Base-by-base conservation (phyloP, 306 rosid genomes). In the Macrotyloma uniflorum region DNA sequence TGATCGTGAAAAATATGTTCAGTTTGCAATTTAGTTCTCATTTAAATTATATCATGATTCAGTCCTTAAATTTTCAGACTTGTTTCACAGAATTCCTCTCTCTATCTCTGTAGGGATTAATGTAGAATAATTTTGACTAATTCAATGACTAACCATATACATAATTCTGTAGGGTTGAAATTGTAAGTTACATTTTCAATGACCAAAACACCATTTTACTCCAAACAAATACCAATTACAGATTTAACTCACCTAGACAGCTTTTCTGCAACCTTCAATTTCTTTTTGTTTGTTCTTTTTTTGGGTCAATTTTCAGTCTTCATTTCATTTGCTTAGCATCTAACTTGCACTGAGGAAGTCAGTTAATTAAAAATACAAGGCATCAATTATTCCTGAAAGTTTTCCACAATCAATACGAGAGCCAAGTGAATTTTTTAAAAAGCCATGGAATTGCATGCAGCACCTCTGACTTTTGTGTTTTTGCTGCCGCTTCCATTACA, bases 401-500 rank as follows among this genome's bases (percentile, higher is more conserved):
- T 20, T 13, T 74, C 70, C 49, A 72, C 19, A 70, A 28, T 59
- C 66, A 61, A 62, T 36, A 72, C 12, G 15, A 71, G 67, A 72
- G 53, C 47, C 70, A 50, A 8, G 3, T 74, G 54, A 74, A 45
- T 22, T 53, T 73, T 53, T 53, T 53, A 42, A 46, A 50, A 20
- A 33, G 16, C 66, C 20, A 11, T 51, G 49, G 50, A 80, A 32
- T 50, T 51, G 42, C 58, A 46, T 66, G 55, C 55, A 28, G 43
- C 38, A 67, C 49, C 63, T 55, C 80, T 80, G 14, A 62, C 22
- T 58, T 5, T 45, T 73, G 49, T 69, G 45, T 57, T 47, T 79
- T 38, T 67, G 66, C 80, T 85, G 75, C 66, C 61, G 4, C 70
- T 67, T 78, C 42, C 50, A 18, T 65, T 72, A 46, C 92, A 91